These are phyloP conservation scores for Cornus controversa DNA, from an alignment of 148 eudicot species.

Conservation along the genomic window DNA sequence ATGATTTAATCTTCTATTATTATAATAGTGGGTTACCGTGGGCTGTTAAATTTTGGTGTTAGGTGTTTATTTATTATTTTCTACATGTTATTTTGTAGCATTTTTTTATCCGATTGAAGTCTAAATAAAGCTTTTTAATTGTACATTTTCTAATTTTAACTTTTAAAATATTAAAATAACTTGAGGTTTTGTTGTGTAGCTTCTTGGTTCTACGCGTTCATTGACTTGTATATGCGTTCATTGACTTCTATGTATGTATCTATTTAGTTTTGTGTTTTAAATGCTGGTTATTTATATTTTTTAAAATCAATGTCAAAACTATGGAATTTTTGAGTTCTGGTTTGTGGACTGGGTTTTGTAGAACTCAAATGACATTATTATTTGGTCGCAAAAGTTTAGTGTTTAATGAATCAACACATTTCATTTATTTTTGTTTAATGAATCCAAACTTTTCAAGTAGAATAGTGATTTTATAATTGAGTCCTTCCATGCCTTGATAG, in stretches of 20 bases:
- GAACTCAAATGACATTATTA: not conserved
- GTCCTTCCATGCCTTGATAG: not conserved
- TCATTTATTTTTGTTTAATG: not conserved
- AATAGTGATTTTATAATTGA: not conserved
- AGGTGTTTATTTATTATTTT: not conserved
- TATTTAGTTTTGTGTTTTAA: too few relatives aligned
- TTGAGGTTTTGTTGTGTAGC: not conserved
- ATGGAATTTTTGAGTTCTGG: too few relatives aligned
- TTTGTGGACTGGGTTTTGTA: too few relatives aligned
- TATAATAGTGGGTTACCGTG: not conserved
- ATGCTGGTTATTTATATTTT: not conserved
- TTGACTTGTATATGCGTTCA: not conserved
- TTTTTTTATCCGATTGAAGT: not conserved
- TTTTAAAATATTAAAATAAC: not conserved
- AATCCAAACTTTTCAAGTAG: not conserved
- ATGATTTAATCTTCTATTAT: not conserved
- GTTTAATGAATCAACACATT: not conserved
- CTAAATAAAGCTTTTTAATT: not conserved
- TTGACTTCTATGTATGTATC: not conserved
- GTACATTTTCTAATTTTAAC: slow-evolving; percentile 6
- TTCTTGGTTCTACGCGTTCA: not conserved
- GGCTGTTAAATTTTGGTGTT: not conserved
- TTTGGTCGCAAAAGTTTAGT: not conserved
- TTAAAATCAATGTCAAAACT: too few relatives aligned
- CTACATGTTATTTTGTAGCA: not conserved